These are phyloP conservation scores for Monascus ruber DNA, from an alignment of 2,329 filamentous ascomycete genomes.

Conservation along the genomic window DNA sequence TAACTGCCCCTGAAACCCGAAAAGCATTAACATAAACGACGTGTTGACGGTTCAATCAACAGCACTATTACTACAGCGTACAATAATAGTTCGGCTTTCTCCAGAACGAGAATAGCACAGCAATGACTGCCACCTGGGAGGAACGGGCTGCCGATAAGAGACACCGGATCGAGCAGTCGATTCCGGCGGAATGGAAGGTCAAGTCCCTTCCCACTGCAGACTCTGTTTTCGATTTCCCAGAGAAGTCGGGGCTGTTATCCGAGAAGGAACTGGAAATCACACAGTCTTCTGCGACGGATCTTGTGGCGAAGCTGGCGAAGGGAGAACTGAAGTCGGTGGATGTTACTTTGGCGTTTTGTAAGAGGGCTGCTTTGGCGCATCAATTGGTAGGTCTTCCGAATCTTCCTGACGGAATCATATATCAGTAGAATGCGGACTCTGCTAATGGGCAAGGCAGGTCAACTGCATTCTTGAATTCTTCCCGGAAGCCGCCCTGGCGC, in stretches of 20 bases:
- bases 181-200: slow-evolving; percentile 10
- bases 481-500: slow-evolving; percentile 41
- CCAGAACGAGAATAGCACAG: no score
- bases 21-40: no score
- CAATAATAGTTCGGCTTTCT: no score
- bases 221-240: slow-evolving; percentile 6
- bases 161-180: slow-evolving; percentile 8
- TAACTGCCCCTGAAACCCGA: no score
- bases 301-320: slow-evolving; percentile 6
- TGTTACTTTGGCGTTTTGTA: slow-evolving; percentile 13
- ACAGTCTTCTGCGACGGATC: slow-evolving; percentile 5
- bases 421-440: no score
- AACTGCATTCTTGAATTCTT: slow-evolving; percentile 24
- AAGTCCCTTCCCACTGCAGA: slow-evolving; percentile 2
- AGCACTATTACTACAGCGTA: no score
- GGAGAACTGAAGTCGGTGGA: slow-evolving; percentile 10
- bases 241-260: slow-evolving; percentile 6
- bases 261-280: slow-evolving; percentile 9
- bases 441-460: slow-evolving; percentile 1
- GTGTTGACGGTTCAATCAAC: no score
- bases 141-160: slow-evolving; percentile 9
- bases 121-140: slow-evolving; percentile 37
- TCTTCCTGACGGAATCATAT: no score
- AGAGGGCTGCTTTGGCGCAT: slow-evolving; percentile 11
- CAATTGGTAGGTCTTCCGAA: slow-evolving; percentile 6